Evolutionary conservation across 2,329 filamentous ascomycete species (phyloP).

Genomic region (Lasiodiplodia sp.): DNA sequence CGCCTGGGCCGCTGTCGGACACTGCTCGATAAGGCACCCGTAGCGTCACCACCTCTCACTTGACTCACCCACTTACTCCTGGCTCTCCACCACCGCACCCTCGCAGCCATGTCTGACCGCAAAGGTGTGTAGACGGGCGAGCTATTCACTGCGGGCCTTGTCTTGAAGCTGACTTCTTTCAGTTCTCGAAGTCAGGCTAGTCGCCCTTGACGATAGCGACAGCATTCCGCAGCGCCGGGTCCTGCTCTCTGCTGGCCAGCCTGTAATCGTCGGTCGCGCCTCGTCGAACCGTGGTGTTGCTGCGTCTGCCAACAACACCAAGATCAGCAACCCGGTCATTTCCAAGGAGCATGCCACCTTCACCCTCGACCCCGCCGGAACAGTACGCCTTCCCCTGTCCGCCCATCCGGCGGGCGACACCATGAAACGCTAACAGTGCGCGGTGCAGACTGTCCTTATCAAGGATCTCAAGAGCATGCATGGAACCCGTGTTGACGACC

Average conservation of each 20-base stretch:
- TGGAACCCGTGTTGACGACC: constrained; percentile 64
- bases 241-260: constrained; percentile 37
- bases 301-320: constrained; percentile 63
- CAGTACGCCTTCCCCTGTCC: constrained; percentile 32
- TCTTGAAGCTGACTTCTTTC: constrained; percentile 48
- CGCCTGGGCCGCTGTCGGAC: constrained; percentile 25
- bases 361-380: constrained; percentile 34
- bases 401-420: background rate
- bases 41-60: constrained; percentile 26
- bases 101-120: constrained; percentile 27
- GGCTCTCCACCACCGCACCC: background rate
- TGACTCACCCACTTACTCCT: constrained; percentile 13
- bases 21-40: constrained; percentile 22
- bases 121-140: constrained; percentile 33
- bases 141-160: constrained; percentile 29
- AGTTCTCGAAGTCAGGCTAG: constrained; percentile 43
- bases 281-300: constrained; percentile 50
- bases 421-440: constrained; percentile 2
- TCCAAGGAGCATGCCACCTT: constrained; percentile 70
- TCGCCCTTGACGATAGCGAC: constrained; percentile 51
- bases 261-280: constrained; percentile 51
- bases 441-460: constrained; percentile 52
- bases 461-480: constrained; percentile 67
- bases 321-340: constrained; percentile 76
- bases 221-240: constrained; percentile 42